Base-by-base conservation (phyloP, 2,329 filamentous ascomycete genomes). In the Ceratocystis alfenasii region DNA sequence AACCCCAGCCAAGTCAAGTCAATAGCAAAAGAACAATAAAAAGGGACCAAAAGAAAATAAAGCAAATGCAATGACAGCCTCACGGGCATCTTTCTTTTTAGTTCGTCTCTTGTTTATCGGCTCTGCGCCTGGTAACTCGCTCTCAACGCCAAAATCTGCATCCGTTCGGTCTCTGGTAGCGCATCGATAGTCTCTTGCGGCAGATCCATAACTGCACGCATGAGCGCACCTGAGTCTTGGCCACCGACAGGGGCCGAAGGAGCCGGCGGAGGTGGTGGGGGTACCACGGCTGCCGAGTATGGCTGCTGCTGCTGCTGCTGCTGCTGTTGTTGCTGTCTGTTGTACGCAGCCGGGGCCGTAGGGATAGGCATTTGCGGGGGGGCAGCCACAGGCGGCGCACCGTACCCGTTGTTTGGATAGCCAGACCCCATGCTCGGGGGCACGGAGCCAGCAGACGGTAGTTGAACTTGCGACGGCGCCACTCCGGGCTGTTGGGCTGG, bases 131-230 rank as follows among this genome's bases (percentile, higher is more conserved):
- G 63, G 70, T 89, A 80, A 65, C 83, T 81, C 69, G 87, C 85
- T 65, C 90, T 81, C 66, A 96, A 78, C 46, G 86, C 80, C 78
- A 96, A 82, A 65, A 97, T 87, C 74, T 96, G 90, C 68, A 83
- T 83, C 65, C 88, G 81, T 72, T 94, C 87, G 22, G 83, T 82
- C 46, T 90, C 87, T 5, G 88, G 85, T 62, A 96, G 78, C 72
- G 85, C 83, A 73, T 93, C 87, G 70, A 97, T 91, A 66, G 89
- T 84, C 67, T 89, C 82, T 71, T 89, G 87, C 1, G 90, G 84
- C 78, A 96, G 85, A 65, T 82, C 83, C 78, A 96, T 80, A 61
- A 96, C 88, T 71, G 91, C 88, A 69, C 88, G 83, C 74, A 96
- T 86, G 65, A 96, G 80, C 55, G 86, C 84, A 61, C 89, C 86